phyloP scores from a whole-genome alignment of 2,329 filamentous ascomycete genomes.

The Talaromyces albobiverticillius region DNA sequence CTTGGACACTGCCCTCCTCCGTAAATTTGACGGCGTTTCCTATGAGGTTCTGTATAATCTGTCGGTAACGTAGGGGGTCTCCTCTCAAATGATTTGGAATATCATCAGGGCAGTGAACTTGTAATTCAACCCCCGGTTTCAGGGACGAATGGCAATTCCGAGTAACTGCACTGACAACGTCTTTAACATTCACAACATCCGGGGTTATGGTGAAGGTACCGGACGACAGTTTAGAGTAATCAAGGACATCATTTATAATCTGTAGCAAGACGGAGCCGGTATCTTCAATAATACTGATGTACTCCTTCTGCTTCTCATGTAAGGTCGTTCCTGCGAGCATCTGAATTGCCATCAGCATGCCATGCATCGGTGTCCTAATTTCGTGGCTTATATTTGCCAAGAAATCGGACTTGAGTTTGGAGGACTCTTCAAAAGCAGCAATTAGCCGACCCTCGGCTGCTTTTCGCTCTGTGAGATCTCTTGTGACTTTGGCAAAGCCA shows the following conservation, averaged over 20 bases:
- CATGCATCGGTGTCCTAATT: constrained; percentile 64
- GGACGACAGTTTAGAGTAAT: constrained; percentile 62
- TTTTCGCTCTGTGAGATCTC: constrained; percentile 57
- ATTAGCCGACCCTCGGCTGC: constrained; percentile 56
- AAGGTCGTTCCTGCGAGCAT: constrained; percentile 56
- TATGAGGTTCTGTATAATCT: constrained; percentile 61
- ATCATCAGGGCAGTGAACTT: constrained; percentile 42
- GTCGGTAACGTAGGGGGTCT: constrained; percentile 59
- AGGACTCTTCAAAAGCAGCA: constrained; percentile 59
- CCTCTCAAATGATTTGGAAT: constrained; percentile 53
- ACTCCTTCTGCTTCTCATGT: constrained; percentile 55
- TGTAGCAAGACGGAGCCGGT: constrained; percentile 58
- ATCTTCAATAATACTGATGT: constrained; percentile 57
- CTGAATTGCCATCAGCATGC: constrained; percentile 58
- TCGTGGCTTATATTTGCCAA: constrained; percentile 64
- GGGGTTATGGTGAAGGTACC: constrained; percentile 58
- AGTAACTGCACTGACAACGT: constrained; percentile 48
- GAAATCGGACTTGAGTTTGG: constrained; percentile 61
- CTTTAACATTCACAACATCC: constrained; percentile 50
- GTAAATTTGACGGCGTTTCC: constrained; percentile 64
- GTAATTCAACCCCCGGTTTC: constrained; percentile 47
- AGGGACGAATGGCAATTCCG: constrained; percentile 49
- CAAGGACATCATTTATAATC: constrained; percentile 65
- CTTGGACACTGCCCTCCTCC: constrained; percentile 51
- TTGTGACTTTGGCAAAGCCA: constrained; percentile 59